A percentile compares a stretch with the other conserved stretches of the same genome.
These are phyloP conservation scores for Venturia oleaginea DNA, from an alignment of 2,329 filamentous ascomycete species.

Conservation along the genomic window DNA sequence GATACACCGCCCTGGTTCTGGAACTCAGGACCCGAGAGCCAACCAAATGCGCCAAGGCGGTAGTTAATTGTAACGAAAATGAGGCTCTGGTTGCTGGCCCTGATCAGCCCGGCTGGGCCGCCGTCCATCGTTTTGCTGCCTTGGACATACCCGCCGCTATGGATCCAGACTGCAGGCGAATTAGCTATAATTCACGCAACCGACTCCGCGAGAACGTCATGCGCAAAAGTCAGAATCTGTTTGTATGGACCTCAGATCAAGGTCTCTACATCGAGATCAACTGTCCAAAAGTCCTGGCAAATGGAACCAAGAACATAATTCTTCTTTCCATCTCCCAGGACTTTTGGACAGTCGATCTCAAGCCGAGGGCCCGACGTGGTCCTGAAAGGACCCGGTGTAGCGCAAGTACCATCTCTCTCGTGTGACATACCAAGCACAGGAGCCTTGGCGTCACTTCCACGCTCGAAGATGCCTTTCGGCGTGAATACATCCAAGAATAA, in stretches of 20 bases:
- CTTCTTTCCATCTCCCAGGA: background rate
- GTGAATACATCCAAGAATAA: constrained; percentile 40
- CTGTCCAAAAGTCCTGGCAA: background rate
- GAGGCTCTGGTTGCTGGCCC: constrained; percentile 31
- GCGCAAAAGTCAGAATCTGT: background rate
- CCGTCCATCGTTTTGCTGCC: constrained; percentile 30
- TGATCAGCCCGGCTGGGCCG: constrained; percentile 27
- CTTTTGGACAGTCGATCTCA: background rate
- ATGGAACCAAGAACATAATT: background rate
- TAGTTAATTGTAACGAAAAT: constrained; percentile 39
- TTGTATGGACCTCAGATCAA: background rate
- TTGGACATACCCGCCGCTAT: constrained; percentile 40
- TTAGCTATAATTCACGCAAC: too few relatives aligned
- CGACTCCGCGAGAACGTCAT: background rate
- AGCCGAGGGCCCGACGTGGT: background rate
- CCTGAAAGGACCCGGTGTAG: background rate
- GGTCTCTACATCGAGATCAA: too few relatives aligned
- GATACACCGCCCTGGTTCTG: constrained; percentile 26
- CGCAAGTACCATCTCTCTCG: too few relatives aligned
- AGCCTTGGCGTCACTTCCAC: constrained; percentile 19
- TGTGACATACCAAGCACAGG: constrained; percentile 10
- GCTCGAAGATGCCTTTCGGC: constrained; percentile 31
- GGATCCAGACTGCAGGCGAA: constrained; percentile 26
- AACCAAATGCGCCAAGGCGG: constrained; percentile 34
- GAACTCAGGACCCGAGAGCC: constrained; percentile 25